Base-by-base conservation (phyloP, 352 stramenopile species). In the Phytopythium aichiense region DNA sequence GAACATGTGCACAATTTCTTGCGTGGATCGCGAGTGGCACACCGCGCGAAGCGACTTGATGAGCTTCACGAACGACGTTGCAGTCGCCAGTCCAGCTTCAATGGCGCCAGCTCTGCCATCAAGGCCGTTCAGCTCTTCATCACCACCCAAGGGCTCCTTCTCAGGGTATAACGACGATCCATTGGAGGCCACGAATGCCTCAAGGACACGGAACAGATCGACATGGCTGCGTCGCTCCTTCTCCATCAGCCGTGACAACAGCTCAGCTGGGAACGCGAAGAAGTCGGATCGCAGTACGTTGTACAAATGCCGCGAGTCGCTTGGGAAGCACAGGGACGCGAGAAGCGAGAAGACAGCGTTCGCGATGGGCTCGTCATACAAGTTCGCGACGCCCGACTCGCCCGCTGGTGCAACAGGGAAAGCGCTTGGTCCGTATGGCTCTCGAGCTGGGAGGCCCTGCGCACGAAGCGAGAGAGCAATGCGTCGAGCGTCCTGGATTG, bases 271-370 rank as follows among this genome's bases (percentile, higher is more conserved):
- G n/a, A 93, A 80, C 22, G 53, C 62, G 53, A 91, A 77, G 51
- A 69, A 86, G 12, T 80, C 71, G 15, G 84, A 93, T 4, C 84
- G 80, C 23, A 93, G 65, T 8, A 93, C 72, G 46, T 91, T 91
- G 69, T 93, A 93, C 12, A 93, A 56, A 52, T 91, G 77, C 12
- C 78, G 78, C 12, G 84, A 88, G 54, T 93, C 81, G 42, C 72
- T 89, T 1, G 84, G 81, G 42, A 67, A 86, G 59, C 72, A 81
- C 12, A 93, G 72, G 13, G 79, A 78, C 35, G 86, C 81, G 25
- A 93, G 63, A 31, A 93, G 61, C 40, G 84, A 91, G 45, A 82
- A 88, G 16, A 93, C 65, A 0, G 71, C 60, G 49, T 87, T 87
- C 9, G 90, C 78, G 22, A 78, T 70, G 23, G 79, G 79, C 60